Evolutionary conservation across 805 yeast species (phyloP).

Genomic region (Brettanomyces custersianus): DNA sequence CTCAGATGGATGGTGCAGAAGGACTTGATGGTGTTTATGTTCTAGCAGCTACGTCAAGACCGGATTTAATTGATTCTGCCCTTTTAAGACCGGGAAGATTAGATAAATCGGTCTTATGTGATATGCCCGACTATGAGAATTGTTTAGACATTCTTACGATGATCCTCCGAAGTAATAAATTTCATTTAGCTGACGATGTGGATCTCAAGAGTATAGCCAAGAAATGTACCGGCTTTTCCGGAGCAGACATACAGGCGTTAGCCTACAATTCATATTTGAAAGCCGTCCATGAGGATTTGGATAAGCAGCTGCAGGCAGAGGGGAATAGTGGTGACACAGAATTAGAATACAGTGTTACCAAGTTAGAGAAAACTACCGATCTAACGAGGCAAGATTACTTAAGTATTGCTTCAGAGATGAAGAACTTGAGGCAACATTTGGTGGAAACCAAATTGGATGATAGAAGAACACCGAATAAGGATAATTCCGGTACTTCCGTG

Average conservation of each 20-base stretch:
- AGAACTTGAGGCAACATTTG: constrained; percentile 29
- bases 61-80: constrained; percentile 93
- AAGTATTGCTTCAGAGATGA: constrained; percentile 8
- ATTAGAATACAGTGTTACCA: constrained; percentile 11
- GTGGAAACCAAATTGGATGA: not conserved
- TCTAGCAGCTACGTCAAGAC: constrained; percentile 91
- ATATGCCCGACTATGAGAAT: constrained; percentile 66
- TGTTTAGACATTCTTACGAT: constrained; percentile 62
- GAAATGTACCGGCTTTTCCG: constrained; percentile 70
- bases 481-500: not conserved
- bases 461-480: too few relatives aligned
- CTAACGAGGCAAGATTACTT: constrained; percentile 11
- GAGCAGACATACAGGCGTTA: constrained; percentile 91
- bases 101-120: constrained; percentile 87
- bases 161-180: constrained; percentile 44
- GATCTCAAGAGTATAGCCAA: constrained; percentile 45
- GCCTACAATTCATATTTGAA: constrained; percentile 85
- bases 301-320: constrained; percentile 28
- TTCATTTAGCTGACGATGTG: constrained; percentile 48
- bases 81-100: constrained; percentile 91
- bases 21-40: constrained; percentile 96
- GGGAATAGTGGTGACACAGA: constrained; percentile 3
- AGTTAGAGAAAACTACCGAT: constrained; percentile 8
- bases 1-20: constrained; percentile 99
- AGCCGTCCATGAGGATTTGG: constrained; percentile 69